Evolutionary conservation across 2,329 filamentous ascomycete species (phyloP), one percentile per base, ranked within the genome.

Genomic region (Aspergillus aculeatus): DNA sequence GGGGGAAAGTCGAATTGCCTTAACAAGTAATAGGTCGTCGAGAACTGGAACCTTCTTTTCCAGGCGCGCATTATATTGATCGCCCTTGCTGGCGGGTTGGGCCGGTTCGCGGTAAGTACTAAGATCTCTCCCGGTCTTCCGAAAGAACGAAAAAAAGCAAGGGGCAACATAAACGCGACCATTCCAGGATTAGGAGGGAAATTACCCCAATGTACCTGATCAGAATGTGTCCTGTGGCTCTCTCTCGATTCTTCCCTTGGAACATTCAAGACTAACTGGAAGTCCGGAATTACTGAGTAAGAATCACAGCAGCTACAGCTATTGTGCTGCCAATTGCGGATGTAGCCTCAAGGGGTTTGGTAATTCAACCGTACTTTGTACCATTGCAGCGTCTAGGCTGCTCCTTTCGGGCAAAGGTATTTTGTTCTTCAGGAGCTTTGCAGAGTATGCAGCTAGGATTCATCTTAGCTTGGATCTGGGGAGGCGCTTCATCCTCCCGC

Each of bases 1-100:
- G 14, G 38, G 16, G 16, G 38, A 44, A 44, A 7, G 14, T 19
- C 16, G 38, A 44, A 44, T 19, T 44, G 14, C 38, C 38, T 7
- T 44, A 44, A 44, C 38, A 44, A 19, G 38, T 19, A 44, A 44
- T 44, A 44, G 38, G 38, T 44, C 26, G 26, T 10, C 7, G 26
- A 29, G 7, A 19, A 16, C 16, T 44, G 38, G 38, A 44, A 44
- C 16, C 16, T 44, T 7, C 38, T 44, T 44, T 44, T 19, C 38
- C 38, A 44, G 38, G 38, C 38, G 38, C 16, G 38, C 38, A 44
- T 44, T 44, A 44, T 44, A 47, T 31, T 54, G 41, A 54, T 54
- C 31, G 50, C 49, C 57, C 56, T 59, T 61, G 54, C 54, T 54
- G 38, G 53, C 63, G 61, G 63, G 62, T 59, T 65, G 63, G 63